Evolutionary conservation across 148 eudicot species (phyloP), one percentile per base, ranked within the genome.

Genomic region (Vaccinium myrtillus): DNA sequence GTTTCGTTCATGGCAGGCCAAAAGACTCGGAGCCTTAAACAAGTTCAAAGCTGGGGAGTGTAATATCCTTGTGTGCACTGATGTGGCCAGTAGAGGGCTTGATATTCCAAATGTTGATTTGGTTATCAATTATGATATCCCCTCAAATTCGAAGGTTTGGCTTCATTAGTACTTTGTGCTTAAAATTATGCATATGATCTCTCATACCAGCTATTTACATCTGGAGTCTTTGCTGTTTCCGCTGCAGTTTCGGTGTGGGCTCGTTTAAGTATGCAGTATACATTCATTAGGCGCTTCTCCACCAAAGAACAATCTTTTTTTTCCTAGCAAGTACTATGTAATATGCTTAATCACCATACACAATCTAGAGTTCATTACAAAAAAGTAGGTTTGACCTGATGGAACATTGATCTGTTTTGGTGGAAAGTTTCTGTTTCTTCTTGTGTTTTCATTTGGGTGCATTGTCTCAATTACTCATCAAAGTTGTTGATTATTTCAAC

Each of bases 1-100:
- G 32, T 73, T 30, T 46, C 49, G 14, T 32, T 46, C 39, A 39
- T 79, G 85, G 73, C 91, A 96, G 99, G 86, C 92, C 54, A 93
- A 96, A 86, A 85, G 99, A 83, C 92, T 96, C 86, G 99, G 98
- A 80, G 95, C 98, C 55, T 89, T 94, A 75, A 94, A 91, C 90
- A 92, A 92, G 84, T 96, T 94, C 88, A 96, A 96, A 88, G 90
- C 98, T 79, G 97, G 98, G 46, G 99, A 94, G 71, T 94, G 98
- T 82, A 94, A 91, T 85, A 89, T 93, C 81, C 92, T 96, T 76
- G 86, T 94, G 71, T 93, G 97, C 88, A 94, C 99, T 55, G 95
- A 94, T 90, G 94, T 96, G 83, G 95, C 94, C 43, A 93, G 99
- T 85, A 93, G 98, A 89, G 99, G 98, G 59, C 94, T 93, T 80